Percentiles rank a stretch among this genome's conserved stretches.
Conservation (phyloP, 805 yeast species). For the Saccharomycopsis oosterbeekiorum region DNA sequence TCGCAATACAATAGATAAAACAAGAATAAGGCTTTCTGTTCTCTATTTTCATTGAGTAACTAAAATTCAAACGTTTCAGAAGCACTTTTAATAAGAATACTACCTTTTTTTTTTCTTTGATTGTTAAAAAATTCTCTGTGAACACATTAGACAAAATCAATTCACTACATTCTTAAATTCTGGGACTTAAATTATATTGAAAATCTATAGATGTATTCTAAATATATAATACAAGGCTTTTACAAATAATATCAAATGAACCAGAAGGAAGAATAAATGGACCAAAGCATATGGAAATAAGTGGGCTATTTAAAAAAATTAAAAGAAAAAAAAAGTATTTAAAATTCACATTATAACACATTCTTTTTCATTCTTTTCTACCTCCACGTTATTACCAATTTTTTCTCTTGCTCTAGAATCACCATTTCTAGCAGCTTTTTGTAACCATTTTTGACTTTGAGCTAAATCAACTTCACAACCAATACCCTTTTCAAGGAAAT, state of each 20-base stretch:
- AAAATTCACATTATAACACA: conserved; percentile 22
- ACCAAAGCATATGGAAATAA: background rate
- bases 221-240: background rate
- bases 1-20: too few species aligned
- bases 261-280: background rate
- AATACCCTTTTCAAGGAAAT: conserved; percentile 77
- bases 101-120: too few species aligned
- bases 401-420: conserved; percentile 40
- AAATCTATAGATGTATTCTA: background rate
- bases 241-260: too few species aligned
- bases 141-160: too few species aligned
- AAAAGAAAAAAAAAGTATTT: conserved; percentile 1
- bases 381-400: conserved; percentile 20
- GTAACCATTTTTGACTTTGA: conserved; percentile 67
- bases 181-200: too few species aligned
- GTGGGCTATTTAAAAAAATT: background rate
- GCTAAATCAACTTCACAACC: conserved; percentile 58
- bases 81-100: too few species aligned
- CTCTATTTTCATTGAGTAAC: too few species aligned
- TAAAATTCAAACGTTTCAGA: too few species aligned
- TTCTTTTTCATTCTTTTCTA: conserved; percentile 23
- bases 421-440: conserved; percentile 56
- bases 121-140: too few species aligned
- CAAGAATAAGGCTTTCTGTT: too few species aligned
- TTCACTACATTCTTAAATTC: too few species aligned